Evolutionary conservation across 169 alveolate species (phyloP).

Genomic region (Besnoitia besnoiti): DNA sequence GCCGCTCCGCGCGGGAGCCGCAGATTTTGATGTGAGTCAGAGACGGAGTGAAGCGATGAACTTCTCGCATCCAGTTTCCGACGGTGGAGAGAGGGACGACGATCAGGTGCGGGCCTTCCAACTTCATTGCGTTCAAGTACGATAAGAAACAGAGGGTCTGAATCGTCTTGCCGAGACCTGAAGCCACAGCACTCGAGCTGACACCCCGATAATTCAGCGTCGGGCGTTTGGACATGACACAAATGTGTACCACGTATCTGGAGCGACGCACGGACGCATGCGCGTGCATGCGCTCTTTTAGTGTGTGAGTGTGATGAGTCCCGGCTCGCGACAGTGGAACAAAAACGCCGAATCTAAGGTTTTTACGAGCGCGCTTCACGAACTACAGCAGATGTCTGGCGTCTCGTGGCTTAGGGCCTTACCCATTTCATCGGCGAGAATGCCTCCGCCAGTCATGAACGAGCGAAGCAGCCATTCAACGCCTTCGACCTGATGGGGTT

Average conservation of each 20-base stretch:
- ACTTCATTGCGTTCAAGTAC: slow-evolving; percentile 81
- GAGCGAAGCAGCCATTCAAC: slow-evolving; percentile 90
- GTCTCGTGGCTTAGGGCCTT: too few species aligned
- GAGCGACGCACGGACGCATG: too few species aligned
- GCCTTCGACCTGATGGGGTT: slow-evolving; percentile 90
- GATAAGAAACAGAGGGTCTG: slow-evolving; percentile 89
- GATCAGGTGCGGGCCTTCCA: slow-evolving; percentile 93
- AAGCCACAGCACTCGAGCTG: not conserved
- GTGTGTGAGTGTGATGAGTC: too few species aligned
- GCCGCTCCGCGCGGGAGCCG: slow-evolving; percentile 87
- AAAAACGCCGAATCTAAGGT: not conserved
- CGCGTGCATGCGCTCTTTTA: too few species aligned
- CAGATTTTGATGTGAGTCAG: slow-evolving; percentile 87
- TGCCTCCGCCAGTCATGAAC: slow-evolving; percentile 88
- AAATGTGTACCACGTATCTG: too few species aligned
- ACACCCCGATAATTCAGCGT: not conserved
- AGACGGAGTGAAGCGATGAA: slow-evolving; percentile 89
- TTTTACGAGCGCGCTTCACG: too few species aligned
- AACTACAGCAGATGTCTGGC: too few species aligned
- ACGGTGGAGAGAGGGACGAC: slow-evolving; percentile 95
- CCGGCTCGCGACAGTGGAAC: too few species aligned
- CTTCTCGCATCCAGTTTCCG: slow-evolving; percentile 96
- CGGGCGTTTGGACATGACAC: too few species aligned
- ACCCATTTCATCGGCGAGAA: slow-evolving; percentile 93
- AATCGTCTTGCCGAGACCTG: slow-evolving; percentile 90